Conservation (phyloP, 2,329 filamentous ascomycete species). For the Trichoderma aggressivum region DNA sequence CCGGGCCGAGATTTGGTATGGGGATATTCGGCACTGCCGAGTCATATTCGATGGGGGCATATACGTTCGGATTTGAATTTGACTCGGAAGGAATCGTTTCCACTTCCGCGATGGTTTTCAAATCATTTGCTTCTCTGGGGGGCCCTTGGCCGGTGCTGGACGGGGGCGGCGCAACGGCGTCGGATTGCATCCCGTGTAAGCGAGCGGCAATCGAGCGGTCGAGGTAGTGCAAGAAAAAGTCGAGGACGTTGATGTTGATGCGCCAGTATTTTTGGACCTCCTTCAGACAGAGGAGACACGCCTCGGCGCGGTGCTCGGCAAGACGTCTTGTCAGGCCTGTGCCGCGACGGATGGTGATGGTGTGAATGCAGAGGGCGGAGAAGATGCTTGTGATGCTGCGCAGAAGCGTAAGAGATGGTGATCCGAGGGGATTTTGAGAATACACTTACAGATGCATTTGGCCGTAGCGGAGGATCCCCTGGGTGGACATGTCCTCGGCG, state of each 20-base stretch:
- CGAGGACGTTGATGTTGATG: slow-evolving; percentile 39
- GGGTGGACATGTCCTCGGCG: slow-evolving; percentile 38
- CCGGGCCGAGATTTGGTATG: not conserved
- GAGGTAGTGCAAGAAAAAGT: slow-evolving; percentile 38
- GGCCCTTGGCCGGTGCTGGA: slow-evolving; percentile 4
- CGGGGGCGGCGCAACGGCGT: not conserved
- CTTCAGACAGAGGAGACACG: slow-evolving; percentile 37
- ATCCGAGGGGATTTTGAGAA: not conserved
- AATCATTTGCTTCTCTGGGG: not conserved
- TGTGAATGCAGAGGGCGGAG: slow-evolving; percentile 38
- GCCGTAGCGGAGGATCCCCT: slow-evolving; percentile 34
- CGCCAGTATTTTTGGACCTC: slow-evolving; percentile 41
- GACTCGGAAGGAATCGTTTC: not conserved
- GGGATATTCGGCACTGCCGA: not conserved
- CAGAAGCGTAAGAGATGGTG: not conserved
- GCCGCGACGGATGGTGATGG: slow-evolving; percentile 34
- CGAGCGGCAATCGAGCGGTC: slow-evolving; percentile 38
- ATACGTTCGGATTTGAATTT: not conserved
- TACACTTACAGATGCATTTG: slow-evolving; percentile 37
- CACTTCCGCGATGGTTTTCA: slow-evolving; percentile 2
- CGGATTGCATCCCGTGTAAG: slow-evolving; percentile 26
- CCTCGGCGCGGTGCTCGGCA: slow-evolving; percentile 37
- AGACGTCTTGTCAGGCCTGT: slow-evolving; percentile 33
- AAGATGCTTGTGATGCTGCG: slow-evolving; percentile 37
- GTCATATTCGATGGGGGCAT: not conserved